These are phyloP conservation scores for Podaxis sp. DNA, from an alignment of 768 basidiomycete species.

Conservation along the genomic window DNA sequence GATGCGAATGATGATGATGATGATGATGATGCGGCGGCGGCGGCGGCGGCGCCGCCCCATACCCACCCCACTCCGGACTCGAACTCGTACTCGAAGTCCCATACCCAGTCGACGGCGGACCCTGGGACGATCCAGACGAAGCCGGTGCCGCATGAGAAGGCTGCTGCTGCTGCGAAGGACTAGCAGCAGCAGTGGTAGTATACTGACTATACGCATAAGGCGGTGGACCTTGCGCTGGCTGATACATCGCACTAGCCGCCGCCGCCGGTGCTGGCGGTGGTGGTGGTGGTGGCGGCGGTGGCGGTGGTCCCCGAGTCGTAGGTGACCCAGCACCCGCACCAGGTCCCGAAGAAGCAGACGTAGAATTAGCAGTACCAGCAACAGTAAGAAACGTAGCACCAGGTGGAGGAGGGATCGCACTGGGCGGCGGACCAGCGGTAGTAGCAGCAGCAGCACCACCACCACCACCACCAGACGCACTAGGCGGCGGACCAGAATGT, in stretches of 20 bases:
- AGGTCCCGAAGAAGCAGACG: neutral
- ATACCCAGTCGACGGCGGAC: slow-evolving; percentile 19
- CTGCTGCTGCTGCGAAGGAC: slow-evolving; percentile 15
- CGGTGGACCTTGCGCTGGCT: slow-evolving; percentile 16
- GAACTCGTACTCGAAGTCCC: slow-evolving; percentile 8
- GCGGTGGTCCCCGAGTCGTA: neutral
- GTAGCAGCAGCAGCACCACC: neutral
- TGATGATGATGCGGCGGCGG: too few relatives aligned
- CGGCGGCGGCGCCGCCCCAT: slow-evolving; percentile 5
- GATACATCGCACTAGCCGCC: slow-evolving; percentile 3
- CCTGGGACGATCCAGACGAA: slow-evolving; percentile 15
- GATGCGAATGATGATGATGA: slow-evolving; percentile 12
- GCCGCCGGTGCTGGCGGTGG: too few relatives aligned
- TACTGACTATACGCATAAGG: slow-evolving; percentile 13
- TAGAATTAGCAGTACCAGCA: neutral
- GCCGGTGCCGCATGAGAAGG: slow-evolving; percentile 18
- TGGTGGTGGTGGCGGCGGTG: too few relatives aligned
- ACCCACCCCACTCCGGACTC: slow-evolving; percentile 14
- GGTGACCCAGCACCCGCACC: neutral
- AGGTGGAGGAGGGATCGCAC: slow-evolving; percentile 16
- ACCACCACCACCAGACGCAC: slow-evolving; percentile 11
- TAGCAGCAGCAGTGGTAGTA: slow-evolving; percentile 12
- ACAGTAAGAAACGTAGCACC: slow-evolving; percentile 8
- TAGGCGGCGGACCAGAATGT: slow-evolving; percentile 9
- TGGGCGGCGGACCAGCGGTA: slow-evolving; percentile 12